These are phyloP conservation scores for Pilasporangium apinafurcum DNA, from an alignment of 352 stramenopile species.

Conservation along the genomic window DNA sequence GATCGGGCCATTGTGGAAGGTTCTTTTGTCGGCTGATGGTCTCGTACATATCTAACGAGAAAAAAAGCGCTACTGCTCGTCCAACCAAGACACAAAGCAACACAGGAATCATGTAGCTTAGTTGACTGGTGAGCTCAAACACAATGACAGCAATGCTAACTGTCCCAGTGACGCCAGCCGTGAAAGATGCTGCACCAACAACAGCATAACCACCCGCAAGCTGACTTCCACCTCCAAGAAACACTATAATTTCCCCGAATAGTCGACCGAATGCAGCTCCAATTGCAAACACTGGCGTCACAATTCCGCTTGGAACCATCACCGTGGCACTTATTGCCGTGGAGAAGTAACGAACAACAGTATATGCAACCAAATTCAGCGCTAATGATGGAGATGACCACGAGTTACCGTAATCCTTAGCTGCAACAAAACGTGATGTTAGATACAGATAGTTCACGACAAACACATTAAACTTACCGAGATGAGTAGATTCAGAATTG, in stretches of 20 bases:
- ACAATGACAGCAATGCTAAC: conserved; percentile 81
- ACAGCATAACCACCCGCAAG: conserved; percentile 70
- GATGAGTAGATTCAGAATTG: conserved; percentile 18
- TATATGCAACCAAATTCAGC: conserved; percentile 65
- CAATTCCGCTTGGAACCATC: conserved; percentile 86
- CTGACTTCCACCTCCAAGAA: conserved; percentile 36
- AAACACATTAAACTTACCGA: conserved; percentile 7
- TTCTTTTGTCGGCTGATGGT: conserved; percentile 76
- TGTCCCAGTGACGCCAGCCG: conserved; percentile 70
- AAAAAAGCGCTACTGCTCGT: conserved; percentile 51
- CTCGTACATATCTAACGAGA: conserved; percentile 83
- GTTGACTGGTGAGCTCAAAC: conserved; percentile 84
- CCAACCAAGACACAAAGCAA: conserved; percentile 74
- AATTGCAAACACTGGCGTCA: conserved; percentile 89
- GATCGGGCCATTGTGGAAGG: conserved; percentile 71
- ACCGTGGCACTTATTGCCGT: conserved; percentile 75
- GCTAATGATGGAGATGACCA: conserved; percentile 59
- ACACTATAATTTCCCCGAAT: conserved; percentile 81
- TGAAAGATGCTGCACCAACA: conserved; percentile 77
- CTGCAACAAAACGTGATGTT: conserved; percentile 2
- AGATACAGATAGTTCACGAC: not conserved
- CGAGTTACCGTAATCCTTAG: conserved; percentile 31
- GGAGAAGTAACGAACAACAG: conserved; percentile 70
- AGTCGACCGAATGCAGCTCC: conserved; percentile 84
- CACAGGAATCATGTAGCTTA: conserved; percentile 88